phyloP scores from a whole-genome alignment of 371 early-diverging fungal species.

The Mortierella sp. region DNA sequence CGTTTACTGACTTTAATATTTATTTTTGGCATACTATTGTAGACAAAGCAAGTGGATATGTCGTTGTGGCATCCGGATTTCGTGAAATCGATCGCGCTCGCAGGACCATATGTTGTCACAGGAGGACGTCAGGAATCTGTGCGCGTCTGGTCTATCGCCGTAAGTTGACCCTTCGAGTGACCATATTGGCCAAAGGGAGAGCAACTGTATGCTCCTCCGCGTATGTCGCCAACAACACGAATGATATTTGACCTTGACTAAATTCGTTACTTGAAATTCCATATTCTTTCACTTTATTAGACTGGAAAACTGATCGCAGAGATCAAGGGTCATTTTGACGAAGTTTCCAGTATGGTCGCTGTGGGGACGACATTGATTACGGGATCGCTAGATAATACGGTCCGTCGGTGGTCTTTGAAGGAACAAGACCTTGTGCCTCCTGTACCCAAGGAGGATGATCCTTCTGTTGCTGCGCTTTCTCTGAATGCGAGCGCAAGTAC shows the following conservation, averaged over 20 bases:
- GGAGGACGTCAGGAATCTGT: slow-evolving; percentile 88
- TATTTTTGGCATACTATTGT: background rate
- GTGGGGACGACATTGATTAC: slow-evolving; percentile 74
- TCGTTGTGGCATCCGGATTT: slow-evolving; percentile 85
- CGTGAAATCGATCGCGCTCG: slow-evolving; percentile 76
- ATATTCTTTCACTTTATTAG: slow-evolving; percentile 55
- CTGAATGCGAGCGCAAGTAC: background rate
- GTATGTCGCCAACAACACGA: too few relatives aligned
- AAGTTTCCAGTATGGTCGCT: slow-evolving; percentile 75
- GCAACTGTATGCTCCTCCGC: too few relatives aligned
- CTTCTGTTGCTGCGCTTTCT: slow-evolving; percentile 57
- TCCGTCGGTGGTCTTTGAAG: slow-evolving; percentile 80
- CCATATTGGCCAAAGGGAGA: too few relatives aligned
- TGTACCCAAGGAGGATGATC: slow-evolving; percentile 12
- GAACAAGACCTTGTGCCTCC: slow-evolving; percentile 38
- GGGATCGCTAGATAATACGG: slow-evolving; percentile 83
- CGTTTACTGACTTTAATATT: background rate
- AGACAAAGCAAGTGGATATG: slow-evolving; percentile 76
- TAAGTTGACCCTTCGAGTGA: slow-evolving; percentile 58
- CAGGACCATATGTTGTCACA: slow-evolving; percentile 78
- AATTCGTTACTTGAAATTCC: too few relatives aligned
- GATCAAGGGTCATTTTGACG: slow-evolving; percentile 87
- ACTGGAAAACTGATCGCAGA: slow-evolving; percentile 76
- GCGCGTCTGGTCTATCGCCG: slow-evolving; percentile 86
- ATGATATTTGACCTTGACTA: background rate